Percentiles rank a stretch among this genome's conserved stretches.
These are phyloP conservation scores for Anethum foeniculum DNA, from an alignment of 140 eudicot species.

Conservation along the genomic window DNA sequence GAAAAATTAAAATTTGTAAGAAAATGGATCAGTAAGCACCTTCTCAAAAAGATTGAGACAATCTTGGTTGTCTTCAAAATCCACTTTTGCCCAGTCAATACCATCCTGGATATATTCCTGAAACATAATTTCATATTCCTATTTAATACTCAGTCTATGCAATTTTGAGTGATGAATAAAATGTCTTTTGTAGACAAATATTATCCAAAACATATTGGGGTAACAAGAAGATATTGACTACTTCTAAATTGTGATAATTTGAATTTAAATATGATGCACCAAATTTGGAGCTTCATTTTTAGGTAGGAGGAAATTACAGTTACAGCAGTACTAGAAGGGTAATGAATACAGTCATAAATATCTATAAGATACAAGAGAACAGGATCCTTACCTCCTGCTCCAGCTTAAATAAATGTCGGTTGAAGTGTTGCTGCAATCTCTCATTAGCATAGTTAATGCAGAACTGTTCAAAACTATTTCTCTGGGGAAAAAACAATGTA, in stretches of 20 bases:
- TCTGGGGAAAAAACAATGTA: conserved; percentile 23
- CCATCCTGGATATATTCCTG: conserved; percentile 96
- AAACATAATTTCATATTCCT: not conserved
- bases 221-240: not conserved
- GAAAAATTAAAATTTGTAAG: not conserved
- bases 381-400: conserved; percentile 78
- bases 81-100: conserved; percentile 95
- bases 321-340: not conserved
- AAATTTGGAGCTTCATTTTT: not conserved
- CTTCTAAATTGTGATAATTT: not conserved
- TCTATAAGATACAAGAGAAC: not conserved
- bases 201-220: not conserved
- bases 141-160: not conserved
- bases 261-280: not conserved
- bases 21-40: conserved; percentile 32
- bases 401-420: conserved; percentile 84
- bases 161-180: not conserved
- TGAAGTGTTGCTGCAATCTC: conserved; percentile 92
- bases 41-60: conserved; percentile 87
- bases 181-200: not conserved
- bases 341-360: not conserved
- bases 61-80: conserved; percentile 91
- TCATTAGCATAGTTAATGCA: conserved; percentile 98
- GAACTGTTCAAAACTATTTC: conserved; percentile 95
- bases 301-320: not conserved